These are phyloP conservation scores for Rhizopogon rudus DNA, from an alignment of 768 basidiomycete species.

Conservation along the genomic window DNA sequence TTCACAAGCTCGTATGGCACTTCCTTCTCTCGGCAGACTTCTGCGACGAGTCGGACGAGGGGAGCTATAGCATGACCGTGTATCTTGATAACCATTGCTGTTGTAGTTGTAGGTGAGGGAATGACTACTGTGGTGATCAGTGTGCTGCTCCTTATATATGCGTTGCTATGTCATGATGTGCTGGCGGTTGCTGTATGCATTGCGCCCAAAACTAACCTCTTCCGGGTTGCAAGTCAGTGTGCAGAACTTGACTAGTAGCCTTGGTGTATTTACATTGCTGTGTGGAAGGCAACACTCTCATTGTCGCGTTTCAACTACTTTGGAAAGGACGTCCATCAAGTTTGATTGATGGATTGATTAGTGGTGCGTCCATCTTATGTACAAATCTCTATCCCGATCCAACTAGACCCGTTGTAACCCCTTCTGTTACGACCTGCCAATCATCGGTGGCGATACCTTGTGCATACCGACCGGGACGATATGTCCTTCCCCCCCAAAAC, in stretches of 20 bases:
- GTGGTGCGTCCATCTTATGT: too few species aligned
- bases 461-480: too few species aligned
- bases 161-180: too few species aligned
- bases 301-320: not conserved
- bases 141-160: not conserved
- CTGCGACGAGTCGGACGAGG: constrained; percentile 14
- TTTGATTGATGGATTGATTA: too few species aligned
- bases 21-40: constrained; percentile 8
- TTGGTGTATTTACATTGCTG: not conserved
- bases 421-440: too few species aligned
- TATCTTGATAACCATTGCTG: constrained; percentile 13
- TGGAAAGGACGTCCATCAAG: not conserved
- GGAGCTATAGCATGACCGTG: constrained; percentile 8
- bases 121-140: not conserved
- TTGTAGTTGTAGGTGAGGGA: not conserved
- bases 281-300: not conserved
- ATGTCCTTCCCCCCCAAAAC: too few species aligned
- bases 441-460: too few species aligned
- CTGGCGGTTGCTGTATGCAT: too few species aligned
- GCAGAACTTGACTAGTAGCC: not conserved
- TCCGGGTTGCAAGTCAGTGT: not conserved
- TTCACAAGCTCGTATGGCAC: constrained; percentile 18
- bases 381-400: too few species aligned
- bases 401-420: too few species aligned
- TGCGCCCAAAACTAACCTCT: not conserved